Percentiles rank a stretch among this genome's conserved stretches.
These are phyloP conservation scores for Amanita brunnescens DNA, from an alignment of 768 basidiomycete species.

Conservation along the genomic window DNA sequence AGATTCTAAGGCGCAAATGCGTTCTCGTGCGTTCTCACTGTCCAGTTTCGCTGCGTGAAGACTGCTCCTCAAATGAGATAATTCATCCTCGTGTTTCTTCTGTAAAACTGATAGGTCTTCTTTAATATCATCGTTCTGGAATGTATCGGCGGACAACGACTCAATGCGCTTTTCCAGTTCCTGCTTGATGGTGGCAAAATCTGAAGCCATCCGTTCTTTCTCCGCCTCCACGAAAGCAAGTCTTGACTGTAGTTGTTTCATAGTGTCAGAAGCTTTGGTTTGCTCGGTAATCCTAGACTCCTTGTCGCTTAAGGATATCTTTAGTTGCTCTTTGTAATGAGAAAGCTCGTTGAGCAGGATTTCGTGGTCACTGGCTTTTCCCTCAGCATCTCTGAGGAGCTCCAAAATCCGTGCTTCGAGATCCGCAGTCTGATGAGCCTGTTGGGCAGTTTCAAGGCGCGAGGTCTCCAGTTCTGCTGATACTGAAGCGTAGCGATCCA, in stretches of 20 bases:
- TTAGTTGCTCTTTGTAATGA: conserved; percentile 19
- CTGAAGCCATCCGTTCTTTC: conserved; percentile 24
- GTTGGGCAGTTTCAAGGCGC: not conserved
- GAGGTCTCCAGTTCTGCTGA: not conserved
- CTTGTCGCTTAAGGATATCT: conserved; percentile 18
- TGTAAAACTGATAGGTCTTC: conserved; percentile 13
- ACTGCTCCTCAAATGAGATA: conserved; percentile 15
- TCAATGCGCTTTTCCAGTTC: conserved; percentile 19
- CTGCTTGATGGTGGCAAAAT: conserved; percentile 21
- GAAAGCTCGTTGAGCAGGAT: conserved; percentile 19
- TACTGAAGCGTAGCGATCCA: not conserved
- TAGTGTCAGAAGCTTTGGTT: conserved; percentile 11
- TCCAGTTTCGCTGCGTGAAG: conserved; percentile 13
- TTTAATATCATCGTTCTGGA: conserved; percentile 16
- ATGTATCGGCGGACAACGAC: conserved; percentile 9
- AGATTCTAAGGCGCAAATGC: not conserved
- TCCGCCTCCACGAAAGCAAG: conserved; percentile 5
- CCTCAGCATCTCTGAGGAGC: conserved; percentile 11
- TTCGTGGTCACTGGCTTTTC: conserved; percentile 13
- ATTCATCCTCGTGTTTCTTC: conserved; percentile 11
- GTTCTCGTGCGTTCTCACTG: conserved; percentile 1
- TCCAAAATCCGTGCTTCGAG: conserved; percentile 17
- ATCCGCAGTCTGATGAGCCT: not conserved
- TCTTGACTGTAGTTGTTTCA: not conserved
- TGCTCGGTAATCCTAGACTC: conserved; percentile 15